phyloP scores from a whole-genome alignment of 768 basidiomycete species.

The Leucosporidium creatinivorum region DNA sequence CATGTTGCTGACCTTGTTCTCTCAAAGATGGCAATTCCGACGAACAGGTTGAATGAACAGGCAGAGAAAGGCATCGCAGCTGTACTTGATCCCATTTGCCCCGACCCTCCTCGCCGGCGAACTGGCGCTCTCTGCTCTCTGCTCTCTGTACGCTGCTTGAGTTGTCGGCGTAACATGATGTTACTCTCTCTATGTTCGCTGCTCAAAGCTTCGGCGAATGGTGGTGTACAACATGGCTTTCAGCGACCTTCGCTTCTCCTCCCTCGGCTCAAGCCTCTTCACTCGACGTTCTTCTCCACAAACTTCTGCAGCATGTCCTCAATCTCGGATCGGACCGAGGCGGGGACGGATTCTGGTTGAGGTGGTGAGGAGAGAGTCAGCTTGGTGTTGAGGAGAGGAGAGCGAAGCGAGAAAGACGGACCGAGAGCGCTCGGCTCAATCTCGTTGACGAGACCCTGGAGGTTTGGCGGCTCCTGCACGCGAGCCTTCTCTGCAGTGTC shows the following conservation, averaged over 20 bases:
- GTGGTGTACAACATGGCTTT: not conserved
- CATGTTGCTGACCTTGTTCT: no score
- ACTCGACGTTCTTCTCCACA: constrained; percentile 31
- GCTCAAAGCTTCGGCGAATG: not conserved
- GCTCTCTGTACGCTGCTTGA: not conserved
- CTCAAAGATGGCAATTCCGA: constrained; percentile 33
- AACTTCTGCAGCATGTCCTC: constrained; percentile 26
- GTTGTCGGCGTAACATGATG: no score
- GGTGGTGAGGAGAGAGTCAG: not conserved
- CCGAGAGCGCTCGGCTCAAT: constrained; percentile 62
- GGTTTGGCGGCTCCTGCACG: constrained; percentile 87
- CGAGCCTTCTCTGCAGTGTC: constrained; percentile 72
- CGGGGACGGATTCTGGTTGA: constrained; percentile 14
- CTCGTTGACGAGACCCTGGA: constrained; percentile 83
- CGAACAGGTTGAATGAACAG: constrained; percentile 16
- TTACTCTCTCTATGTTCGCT: not conserved
- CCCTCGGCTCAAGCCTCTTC: no score
- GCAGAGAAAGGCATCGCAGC: not conserved
- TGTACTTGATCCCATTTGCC: not conserved
- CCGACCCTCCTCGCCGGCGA: not conserved
- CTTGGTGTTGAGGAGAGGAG: no score
- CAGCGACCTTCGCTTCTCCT: not conserved
- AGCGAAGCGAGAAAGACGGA: not conserved
- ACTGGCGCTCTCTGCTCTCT: no score
- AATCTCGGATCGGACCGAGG: constrained; percentile 17